Evolutionary conservation across 2,329 filamentous ascomycete species (phyloP).

Genomic region (Fusarium brachygibbosum): DNA sequence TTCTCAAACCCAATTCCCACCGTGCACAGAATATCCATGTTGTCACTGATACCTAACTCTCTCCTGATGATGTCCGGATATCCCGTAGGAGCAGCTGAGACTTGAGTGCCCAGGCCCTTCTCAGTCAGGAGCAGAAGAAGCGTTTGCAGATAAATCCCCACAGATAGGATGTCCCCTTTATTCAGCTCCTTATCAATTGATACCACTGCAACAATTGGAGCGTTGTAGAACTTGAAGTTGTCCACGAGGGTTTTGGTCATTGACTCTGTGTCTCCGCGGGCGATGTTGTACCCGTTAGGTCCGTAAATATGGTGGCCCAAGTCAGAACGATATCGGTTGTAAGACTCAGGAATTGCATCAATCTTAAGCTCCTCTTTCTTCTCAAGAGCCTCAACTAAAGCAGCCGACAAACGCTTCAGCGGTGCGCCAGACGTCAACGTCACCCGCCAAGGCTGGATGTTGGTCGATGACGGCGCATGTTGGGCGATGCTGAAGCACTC

Average conservation of each 20-base stretch:
- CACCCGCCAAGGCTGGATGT: no score
- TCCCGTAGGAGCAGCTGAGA: not conserved
- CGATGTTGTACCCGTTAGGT: constrained; percentile 30
- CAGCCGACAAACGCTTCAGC: constrained; percentile 1
- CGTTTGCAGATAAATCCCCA: no score
- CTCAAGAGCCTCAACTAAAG: not conserved
- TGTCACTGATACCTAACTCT: constrained; percentile 12
- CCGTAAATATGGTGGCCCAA: constrained; percentile 34
- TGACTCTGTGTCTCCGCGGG: constrained; percentile 9
- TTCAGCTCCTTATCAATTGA: no score
- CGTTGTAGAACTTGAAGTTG: constrained; percentile 26
- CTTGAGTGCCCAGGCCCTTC: no score
- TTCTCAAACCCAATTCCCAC: constrained; percentile 28
- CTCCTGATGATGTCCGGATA: constrained; percentile 21
- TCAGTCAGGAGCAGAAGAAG: no score
- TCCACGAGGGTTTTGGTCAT: constrained; percentile 20
- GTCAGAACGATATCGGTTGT: constrained; percentile 23
- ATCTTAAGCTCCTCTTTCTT: constrained; percentile 6
- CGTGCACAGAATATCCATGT: constrained; percentile 18
- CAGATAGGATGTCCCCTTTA: no score
- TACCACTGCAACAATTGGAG: no score
- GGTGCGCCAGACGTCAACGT: not conserved
- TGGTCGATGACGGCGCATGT: no score
- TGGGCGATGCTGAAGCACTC: constrained; percentile 16
- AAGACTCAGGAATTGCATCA: constrained; percentile 19